Conservation (phyloP, 148 eudicot species). For the Vaccinium myrtillus region DNA sequence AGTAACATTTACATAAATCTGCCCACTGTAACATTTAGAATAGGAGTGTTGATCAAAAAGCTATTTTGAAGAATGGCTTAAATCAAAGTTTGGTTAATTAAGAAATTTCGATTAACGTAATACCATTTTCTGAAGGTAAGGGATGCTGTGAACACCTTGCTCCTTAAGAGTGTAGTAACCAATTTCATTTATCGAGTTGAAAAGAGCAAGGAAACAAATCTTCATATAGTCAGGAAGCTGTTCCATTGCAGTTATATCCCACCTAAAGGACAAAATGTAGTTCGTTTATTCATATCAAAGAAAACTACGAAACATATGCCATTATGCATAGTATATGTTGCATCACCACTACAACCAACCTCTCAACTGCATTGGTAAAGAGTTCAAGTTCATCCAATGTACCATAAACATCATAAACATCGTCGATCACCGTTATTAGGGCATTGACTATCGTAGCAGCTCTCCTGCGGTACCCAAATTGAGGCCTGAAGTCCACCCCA, state of each 20-base stretch:
- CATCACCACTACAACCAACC: neutral
- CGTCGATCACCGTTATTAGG: neutral
- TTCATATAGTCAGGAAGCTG: conserved; percentile 6
- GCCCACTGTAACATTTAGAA: conserved; percentile 23
- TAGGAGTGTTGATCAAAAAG: neutral
- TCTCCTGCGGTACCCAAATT: neutral
- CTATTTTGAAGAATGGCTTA: neutral
- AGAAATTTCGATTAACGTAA: neutral
- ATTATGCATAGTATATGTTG: neutral
- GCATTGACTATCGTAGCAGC: neutral
- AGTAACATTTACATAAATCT: conserved; percentile 14
- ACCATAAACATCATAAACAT: neutral
- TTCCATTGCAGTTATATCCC: conserved; percentile 16
- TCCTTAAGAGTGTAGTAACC: neutral
- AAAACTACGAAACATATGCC: neutral
- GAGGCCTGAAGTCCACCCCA: neutral
- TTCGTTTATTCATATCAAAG: neutral
- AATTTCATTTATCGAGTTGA: neutral
- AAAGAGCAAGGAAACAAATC: neutral
- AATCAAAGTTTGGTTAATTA: neutral
- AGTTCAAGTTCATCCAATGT: conserved; percentile 14
- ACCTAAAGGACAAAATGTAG: neutral
- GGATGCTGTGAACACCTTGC: conserved; percentile 4
- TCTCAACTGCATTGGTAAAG: neutral
- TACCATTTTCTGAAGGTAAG: conserved; percentile 19